These are phyloP conservation scores for Calcarisporium arbuscula DNA, from an alignment of 2,329 filamentous ascomycete genomes.

Conservation along the genomic window DNA sequence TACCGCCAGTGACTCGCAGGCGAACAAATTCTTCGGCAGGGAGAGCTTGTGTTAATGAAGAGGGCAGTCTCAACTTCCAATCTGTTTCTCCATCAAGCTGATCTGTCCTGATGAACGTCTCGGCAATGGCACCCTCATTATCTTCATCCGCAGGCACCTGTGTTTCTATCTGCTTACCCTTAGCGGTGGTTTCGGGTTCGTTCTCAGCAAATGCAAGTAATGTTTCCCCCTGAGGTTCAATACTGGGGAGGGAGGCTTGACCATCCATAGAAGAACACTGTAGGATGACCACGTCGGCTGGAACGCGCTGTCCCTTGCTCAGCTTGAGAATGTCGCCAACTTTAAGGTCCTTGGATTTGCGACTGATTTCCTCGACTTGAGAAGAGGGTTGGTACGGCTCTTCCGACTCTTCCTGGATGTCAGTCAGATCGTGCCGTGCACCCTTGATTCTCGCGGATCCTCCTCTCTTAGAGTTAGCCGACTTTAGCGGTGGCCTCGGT, in stretches of 20 bases:
- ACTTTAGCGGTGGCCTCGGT: conserved; percentile 36
- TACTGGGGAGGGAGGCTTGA: conserved; percentile 21
- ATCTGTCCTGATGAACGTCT: conserved; percentile 96
- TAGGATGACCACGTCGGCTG: conserved; percentile 87
- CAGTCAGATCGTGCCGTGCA: conserved; percentile 40
- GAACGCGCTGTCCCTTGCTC: conserved; percentile 84
- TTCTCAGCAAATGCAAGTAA: conserved; percentile 35
- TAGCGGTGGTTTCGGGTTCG: conserved; percentile 21
- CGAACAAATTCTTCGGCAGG: conserved; percentile 64
- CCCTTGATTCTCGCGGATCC: conserved; percentile 23
- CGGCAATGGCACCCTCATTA: conserved; percentile 53
- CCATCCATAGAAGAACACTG: conserved; percentile 67
- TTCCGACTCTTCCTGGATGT: conserved; percentile 66
- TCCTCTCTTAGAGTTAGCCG: conserved; percentile 24
- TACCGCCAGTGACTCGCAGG: conserved; percentile 70
- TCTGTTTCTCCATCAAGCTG: conserved; percentile 97
- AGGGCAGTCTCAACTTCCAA: conserved; percentile 91
- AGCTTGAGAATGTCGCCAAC: conserved; percentile 95
- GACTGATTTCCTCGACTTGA: conserved; percentile 59
- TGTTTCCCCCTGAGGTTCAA: conserved; percentile 35
- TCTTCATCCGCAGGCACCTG: conserved; percentile 18
- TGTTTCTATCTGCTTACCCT: conserved; percentile 28
- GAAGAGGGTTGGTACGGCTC: conserved; percentile 39
- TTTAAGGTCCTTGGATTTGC: conserved; percentile 80
- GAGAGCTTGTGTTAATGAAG: conserved; percentile 76